phyloP scores from a whole-genome alignment of 768 basidiomycete species.

The Boletus speciosus region DNA sequence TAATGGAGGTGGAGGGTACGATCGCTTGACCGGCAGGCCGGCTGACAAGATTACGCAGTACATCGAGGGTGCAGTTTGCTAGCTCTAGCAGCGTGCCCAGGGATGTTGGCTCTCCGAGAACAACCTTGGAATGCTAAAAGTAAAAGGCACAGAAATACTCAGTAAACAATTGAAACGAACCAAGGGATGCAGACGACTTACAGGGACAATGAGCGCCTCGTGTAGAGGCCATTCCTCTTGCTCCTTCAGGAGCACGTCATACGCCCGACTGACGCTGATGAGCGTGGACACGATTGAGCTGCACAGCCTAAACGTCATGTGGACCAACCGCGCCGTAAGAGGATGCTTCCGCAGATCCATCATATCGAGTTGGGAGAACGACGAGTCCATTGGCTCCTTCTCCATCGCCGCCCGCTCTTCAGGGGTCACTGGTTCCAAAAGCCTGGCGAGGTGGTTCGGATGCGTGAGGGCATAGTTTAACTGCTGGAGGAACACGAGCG shows the following conservation, averaged over 20 bases:
- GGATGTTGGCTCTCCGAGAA: slow-evolving; percentile 77
- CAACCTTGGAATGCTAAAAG: slow-evolving; percentile 77
- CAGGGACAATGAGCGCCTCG: slow-evolving; percentile 69
- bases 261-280: slow-evolving; percentile 65
- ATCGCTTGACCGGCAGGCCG: slow-evolving; percentile 58
- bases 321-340: slow-evolving; percentile 65
- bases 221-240: slow-evolving; percentile 70
- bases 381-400: slow-evolving; percentile 45
- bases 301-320: slow-evolving; percentile 67
- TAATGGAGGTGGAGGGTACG: slow-evolving; percentile 31
- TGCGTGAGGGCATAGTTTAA: slow-evolving; percentile 89
- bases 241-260: slow-evolving; percentile 59
- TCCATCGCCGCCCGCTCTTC: slow-evolving; percentile 73
- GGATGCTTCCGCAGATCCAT: slow-evolving; percentile 68
- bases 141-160: not conserved
- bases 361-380: slow-evolving; percentile 40
- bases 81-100: slow-evolving; percentile 86
- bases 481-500: slow-evolving; percentile 76
- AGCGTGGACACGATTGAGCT: slow-evolving; percentile 69
- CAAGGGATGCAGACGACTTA: slow-evolving; percentile 35
- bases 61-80: slow-evolving; percentile 71
- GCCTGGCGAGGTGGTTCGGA: slow-evolving; percentile 80
- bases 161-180: not conserved
- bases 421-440: slow-evolving; percentile 73
- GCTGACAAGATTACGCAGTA: slow-evolving; percentile 63